Percentiles rank a stretch among this genome's conserved stretches.
Evolutionary conservation across 192 early-diverging fungal genomes (phyloP).

Genomic region (Coemansia sp.): DNA sequence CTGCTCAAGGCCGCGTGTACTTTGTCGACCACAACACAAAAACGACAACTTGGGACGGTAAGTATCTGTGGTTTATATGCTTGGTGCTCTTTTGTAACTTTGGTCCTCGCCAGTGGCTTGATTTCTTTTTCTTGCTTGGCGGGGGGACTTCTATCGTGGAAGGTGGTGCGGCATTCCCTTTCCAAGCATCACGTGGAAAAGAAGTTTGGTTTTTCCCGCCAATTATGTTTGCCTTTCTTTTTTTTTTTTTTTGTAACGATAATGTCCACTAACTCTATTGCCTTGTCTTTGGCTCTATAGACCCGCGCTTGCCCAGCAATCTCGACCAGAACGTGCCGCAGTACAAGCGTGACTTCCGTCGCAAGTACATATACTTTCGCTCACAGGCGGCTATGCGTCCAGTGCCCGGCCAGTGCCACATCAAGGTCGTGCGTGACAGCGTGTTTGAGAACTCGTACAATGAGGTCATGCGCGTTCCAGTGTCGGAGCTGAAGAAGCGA

Average conservation of each 20-base stretch:
- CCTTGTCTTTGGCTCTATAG: conserved; percentile 16
- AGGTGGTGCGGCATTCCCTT: not conserved
- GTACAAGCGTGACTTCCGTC: conserved; percentile 98
- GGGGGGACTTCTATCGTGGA: not conserved
- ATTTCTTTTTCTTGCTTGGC: conserved; percentile 7
- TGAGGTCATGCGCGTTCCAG: conserved; percentile 91
- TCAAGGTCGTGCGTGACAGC: conserved; percentile 82
- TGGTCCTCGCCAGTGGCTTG: not conserved
- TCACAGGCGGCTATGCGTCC: conserved; percentile 89
- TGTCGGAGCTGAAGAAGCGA: conserved; percentile 91
- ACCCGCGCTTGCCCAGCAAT: conserved; percentile 80
- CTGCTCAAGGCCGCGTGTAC: conserved; percentile 90
- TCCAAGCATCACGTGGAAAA: not conserved
- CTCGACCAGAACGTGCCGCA: conserved; percentile 91
- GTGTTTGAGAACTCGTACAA: conserved; percentile 97
- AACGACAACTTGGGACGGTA: conserved; percentile 96
- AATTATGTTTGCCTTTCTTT: not conserved
- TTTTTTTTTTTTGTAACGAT: not conserved
- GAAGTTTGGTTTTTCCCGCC: not conserved
- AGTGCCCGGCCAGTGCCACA: conserved; percentile 86
- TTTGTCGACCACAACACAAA: conserved; percentile 99
- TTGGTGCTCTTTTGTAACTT: not conserved
- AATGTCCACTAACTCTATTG: not conserved
- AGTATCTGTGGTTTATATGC: conserved; percentile 21
- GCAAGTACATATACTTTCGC: conserved; percentile 96